Evolutionary conservation across 78 protist species (phyloP).

Genomic region (Bodo saltans): DNA sequence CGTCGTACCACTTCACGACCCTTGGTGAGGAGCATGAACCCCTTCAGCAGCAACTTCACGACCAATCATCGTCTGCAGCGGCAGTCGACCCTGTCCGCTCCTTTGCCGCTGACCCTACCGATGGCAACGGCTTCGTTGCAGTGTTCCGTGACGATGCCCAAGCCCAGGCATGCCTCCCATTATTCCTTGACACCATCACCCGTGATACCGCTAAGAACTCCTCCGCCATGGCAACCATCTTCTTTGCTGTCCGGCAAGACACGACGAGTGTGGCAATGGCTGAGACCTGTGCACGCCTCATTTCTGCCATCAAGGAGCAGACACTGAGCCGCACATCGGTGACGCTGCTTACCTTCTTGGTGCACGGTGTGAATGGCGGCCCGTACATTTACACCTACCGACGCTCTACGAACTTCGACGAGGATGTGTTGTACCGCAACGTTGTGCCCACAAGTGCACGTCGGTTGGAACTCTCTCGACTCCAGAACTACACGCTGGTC

Average conservation of each 20-base stretch:
- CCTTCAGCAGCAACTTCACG: too few relatives aligned
- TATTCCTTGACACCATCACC: too few relatives aligned
- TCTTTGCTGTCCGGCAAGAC: too few relatives aligned
- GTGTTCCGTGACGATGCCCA: neutral
- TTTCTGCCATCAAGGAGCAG: neutral
- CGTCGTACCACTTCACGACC: neutral
- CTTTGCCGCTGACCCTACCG: neutral
- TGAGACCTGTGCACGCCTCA: too few relatives aligned
- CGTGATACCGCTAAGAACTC: too few relatives aligned
- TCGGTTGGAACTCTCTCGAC: constrained; percentile 68
- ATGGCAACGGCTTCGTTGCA: neutral
- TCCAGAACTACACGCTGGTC: constrained; percentile 66
- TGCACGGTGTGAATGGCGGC: constrained; percentile 8
- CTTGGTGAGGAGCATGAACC: neutral
- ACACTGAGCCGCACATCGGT: neutral
- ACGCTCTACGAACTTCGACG: constrained; percentile 32
- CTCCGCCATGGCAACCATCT: too few relatives aligned
- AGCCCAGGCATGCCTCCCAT: too few relatives aligned
- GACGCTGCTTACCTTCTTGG: constrained; percentile 30
- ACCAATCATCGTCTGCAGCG: too few relatives aligned
- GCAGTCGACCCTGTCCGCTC: neutral
- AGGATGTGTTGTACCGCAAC: constrained; percentile 76
- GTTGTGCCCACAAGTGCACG: constrained; percentile 82
- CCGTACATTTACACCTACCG: constrained; percentile 77
- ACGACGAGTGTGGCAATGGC: too few relatives aligned